Base-by-base conservation (phyloP, 2,329 filamentous ascomycete genomes). In the Apiospora aurea region DNA sequence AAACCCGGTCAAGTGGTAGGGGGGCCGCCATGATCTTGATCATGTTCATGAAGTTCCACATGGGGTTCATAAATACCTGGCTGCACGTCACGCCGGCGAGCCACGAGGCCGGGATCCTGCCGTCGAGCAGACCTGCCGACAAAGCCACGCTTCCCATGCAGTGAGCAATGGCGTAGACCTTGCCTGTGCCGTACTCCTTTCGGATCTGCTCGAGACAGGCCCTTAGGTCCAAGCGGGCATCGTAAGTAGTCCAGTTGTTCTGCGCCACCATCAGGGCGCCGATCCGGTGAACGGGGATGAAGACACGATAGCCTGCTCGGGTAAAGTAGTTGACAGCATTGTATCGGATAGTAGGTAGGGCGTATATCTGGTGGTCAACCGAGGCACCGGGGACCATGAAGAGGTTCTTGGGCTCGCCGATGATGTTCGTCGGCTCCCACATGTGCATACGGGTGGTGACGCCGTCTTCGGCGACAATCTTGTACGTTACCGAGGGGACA, bases 291-390 rank as follows among this genome's bases (percentile, higher is more conserved):
- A 90, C 88, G 0, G 85, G 80, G 4, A 90, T 80, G 75, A 88
- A 91, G 24, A 90, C 87, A 6, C 87, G 85, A 80, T 92, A 91
- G 11, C 90, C 90, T 0, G 86, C 87, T 1, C 85, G 82, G 2
- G 85, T 88, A 78, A 92, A 88, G 80, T 91, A 91, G 77, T 91
- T 89, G 73, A 92, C 85, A 0, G 89, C 85, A 77, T 92, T 91
- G 74, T 86, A 87, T n/a, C 85, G 84, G 71, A 92, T 90, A 2
- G 90, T 92, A 1, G 90, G 89, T 41, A 91, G 82, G 0, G 90
- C 86, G 74, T 85, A 92, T 70, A 92, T 90, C 74, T 89, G 87
- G 75, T 92, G 88, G 77, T 91, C 88, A 0, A 92, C 90, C 0
- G 88, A 84, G 0, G 89, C 89, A 26, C 90, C 90, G 0, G 90